A percentile compares a stretch with the other conserved stretches of the same genome.
These are phyloP conservation scores for Pseudocercospora eumusae DNA, from an alignment of 2,329 filamentous ascomycete species.

Conservation along the genomic window DNA sequence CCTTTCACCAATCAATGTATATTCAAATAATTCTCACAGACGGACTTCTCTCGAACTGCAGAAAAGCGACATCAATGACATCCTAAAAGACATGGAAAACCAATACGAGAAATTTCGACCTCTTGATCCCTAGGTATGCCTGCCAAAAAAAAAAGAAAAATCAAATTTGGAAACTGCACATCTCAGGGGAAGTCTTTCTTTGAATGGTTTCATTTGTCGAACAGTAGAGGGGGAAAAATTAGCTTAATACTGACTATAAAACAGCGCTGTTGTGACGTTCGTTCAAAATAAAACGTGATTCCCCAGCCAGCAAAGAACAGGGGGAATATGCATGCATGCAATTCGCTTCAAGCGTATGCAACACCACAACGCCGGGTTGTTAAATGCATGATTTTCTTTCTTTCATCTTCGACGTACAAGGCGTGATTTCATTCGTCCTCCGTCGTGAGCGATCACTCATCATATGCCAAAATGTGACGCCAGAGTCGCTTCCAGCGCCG, in stretches of 20 bases:
- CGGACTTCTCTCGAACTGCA: no score
- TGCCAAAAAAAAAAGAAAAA: not conserved
- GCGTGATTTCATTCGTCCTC: slow-evolving; percentile 1
- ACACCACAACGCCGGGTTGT: slow-evolving; percentile 13
- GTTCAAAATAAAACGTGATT: not conserved
- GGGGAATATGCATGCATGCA: slow-evolving; percentile 1
- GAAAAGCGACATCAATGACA: no score
- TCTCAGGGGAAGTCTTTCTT: not conserved
- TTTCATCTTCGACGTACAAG: slow-evolving; percentile 9
- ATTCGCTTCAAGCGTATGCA: slow-evolving; percentile 7
- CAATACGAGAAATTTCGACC: no score
- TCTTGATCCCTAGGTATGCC: not conserved
- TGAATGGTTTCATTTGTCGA: not conserved
- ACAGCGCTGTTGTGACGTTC: not conserved
- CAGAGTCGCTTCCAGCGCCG: slow-evolving; percentile 4
- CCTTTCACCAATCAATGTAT: no score
- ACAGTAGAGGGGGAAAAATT: not conserved
- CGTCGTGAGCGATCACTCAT: not conserved
- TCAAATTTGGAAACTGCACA: not conserved
- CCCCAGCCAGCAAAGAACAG: not conserved
- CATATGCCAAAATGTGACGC: slow-evolving; percentile 7
- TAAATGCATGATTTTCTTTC: slow-evolving; percentile 7
- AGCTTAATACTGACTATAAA: slow-evolving; percentile 11
- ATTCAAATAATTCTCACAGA: no score
- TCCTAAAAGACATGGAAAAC: no score